A percentile compares a stretch with the other conserved stretches of the same genome.
These are phyloP conservation scores for Chaetomium fimeti DNA, from an alignment of 495 filamentous ascomycete species.

Conservation along the genomic window DNA sequence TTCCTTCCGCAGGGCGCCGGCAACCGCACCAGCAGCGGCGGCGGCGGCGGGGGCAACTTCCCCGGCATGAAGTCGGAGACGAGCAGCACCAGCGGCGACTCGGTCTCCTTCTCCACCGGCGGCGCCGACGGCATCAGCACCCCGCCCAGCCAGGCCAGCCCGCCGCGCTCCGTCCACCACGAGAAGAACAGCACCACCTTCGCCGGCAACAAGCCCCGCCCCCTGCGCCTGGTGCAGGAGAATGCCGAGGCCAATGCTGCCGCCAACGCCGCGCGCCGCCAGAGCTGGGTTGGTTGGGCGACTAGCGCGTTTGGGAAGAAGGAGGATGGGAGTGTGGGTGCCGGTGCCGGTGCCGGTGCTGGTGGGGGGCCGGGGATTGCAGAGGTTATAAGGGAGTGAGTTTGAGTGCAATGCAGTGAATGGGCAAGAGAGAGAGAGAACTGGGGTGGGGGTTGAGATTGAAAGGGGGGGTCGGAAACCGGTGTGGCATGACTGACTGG, in stretches of 20 bases:
- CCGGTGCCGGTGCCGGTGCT: too few relatives aligned
- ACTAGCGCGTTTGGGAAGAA: slow-evolving; percentile 44
- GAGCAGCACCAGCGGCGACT: slow-evolving; percentile 62
- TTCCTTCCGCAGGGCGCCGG: slow-evolving; percentile 48
- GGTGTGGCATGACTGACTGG: neutral
- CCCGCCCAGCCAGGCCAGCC: slow-evolving; percentile 52
- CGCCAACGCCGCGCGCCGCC: slow-evolving; percentile 41
- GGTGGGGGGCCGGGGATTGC: neutral
- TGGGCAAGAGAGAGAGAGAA: too few relatives aligned
- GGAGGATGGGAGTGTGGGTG: too few relatives aligned
- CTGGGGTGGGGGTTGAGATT: too few relatives aligned
- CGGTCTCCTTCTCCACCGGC: slow-evolving; percentile 41
- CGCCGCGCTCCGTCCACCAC: slow-evolving; percentile 45
- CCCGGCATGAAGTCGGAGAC: slow-evolving; percentile 57
- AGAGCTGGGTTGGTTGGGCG: slow-evolving; percentile 59
- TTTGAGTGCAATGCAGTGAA: too few relatives aligned
- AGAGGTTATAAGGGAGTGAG: slow-evolving; percentile 24
- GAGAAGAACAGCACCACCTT: slow-evolving; percentile 64
- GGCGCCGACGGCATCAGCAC: slow-evolving; percentile 52
- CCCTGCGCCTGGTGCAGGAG: slow-evolving; percentile 81
- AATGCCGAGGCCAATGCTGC: slow-evolving; percentile 37
- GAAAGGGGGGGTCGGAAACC: neutral
- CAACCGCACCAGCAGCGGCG: slow-evolving; percentile 50
- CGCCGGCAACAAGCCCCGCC: slow-evolving; percentile 73
- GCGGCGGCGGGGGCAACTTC: slow-evolving; percentile 42